phyloP scores from a whole-genome alignment of 2,329 filamentous ascomycete genomes.

The Saccharata proteae region DNA sequence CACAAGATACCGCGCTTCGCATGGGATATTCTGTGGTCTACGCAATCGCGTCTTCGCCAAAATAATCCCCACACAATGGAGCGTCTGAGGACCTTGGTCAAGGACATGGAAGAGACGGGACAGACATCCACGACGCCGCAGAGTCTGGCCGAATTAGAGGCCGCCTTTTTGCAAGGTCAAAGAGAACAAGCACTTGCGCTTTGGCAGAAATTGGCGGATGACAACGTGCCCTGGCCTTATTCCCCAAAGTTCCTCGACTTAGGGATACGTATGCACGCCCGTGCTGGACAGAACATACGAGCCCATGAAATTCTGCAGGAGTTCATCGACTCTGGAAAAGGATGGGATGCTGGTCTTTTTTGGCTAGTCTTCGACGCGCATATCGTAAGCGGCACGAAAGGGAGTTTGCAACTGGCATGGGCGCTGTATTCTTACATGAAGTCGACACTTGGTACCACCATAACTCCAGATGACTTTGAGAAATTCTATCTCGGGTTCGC shows the following conservation, averaged over 20 bases:
- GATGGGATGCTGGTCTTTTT: slow-evolving; percentile 43
- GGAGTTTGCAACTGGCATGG: slow-evolving; percentile 49
- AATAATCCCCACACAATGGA: slow-evolving; percentile 12
- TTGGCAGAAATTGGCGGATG: slow-evolving; percentile 24
- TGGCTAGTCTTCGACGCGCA: slow-evolving; percentile 60
- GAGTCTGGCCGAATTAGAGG: slow-evolving; percentile 16
- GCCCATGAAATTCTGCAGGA: slow-evolving; percentile 45
- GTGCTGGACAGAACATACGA: slow-evolving; percentile 44
- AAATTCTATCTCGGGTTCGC: slow-evolving; percentile 60
- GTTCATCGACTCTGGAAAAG: slow-evolving; percentile 36
- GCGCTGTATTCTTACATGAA: slow-evolving; percentile 53
- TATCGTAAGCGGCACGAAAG: slow-evolving; percentile 35
- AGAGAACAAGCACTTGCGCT: slow-evolving; percentile 17
- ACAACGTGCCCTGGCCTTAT: no score
- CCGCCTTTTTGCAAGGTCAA: slow-evolving; percentile 16
- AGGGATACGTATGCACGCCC: slow-evolving; percentile 53
- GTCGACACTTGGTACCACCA: slow-evolving; percentile 43
- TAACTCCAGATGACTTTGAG: slow-evolving; percentile 67
- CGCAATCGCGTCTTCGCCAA: slow-evolving; percentile 12
- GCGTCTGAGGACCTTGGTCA: slow-evolving; percentile 16
- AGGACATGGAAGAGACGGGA: slow-evolving; percentile 17
- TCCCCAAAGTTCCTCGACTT: slow-evolving; percentile 44
- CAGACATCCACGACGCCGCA: slow-evolving; percentile 13
- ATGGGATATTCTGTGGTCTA: slow-evolving; percentile 24
- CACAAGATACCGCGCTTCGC: slow-evolving; percentile 14